Base-by-base conservation (phyloP, 2,329 filamentous ascomycete species). In the Mycogone perniciosa region DNA sequence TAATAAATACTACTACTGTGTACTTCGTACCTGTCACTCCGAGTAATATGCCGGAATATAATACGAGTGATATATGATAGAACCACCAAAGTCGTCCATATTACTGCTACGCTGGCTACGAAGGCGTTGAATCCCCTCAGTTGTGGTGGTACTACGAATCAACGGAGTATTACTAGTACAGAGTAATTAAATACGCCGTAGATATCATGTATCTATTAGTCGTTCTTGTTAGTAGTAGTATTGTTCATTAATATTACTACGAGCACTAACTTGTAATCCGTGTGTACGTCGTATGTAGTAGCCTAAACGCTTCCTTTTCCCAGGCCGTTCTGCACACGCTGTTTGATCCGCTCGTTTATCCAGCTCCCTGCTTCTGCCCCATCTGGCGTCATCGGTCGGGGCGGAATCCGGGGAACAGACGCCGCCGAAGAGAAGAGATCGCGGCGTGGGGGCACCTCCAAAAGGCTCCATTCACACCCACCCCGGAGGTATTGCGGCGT, bases 341-440 rank as follows among this genome's bases (percentile, higher is more conserved):
- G 33, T 35, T 11, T 11, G 7, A 35, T 3, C 33, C 33, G 7
- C 33, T 35, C 3, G 7, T 35, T 35, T 35, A 7, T 35, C 33
- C 33, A 35, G 33, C 33, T 35, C 33, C 33, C 33, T 20, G 20
- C 20, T 2, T 35, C 33, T 42, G 13, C 13, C 39, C 27, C 39
- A 26, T 42, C 39, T 42, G 39, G 13, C 39, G 39, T 42, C 39
- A 42, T 42, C 39, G 39, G 39, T 10, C 7, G 13, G 13, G 13
- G 39, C 42, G 31, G 42, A 44, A 33, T 44, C 42, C 42, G 42
- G 42, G 42, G 42, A 44, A 44, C 31, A 31, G 27, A 20, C 20
- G 42, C 42, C 42, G 42, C 29, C 27, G n/a, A 44, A 31, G 27
- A 33, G 29, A 13, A 34, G 42, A 44, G 27, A 10, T 44, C 26